Percentiles rank a stretch among this genome's conserved stretches.
phyloP scores from a whole-genome alignment of 805 yeast genomes.

The Candida qinlingensis region DNA sequence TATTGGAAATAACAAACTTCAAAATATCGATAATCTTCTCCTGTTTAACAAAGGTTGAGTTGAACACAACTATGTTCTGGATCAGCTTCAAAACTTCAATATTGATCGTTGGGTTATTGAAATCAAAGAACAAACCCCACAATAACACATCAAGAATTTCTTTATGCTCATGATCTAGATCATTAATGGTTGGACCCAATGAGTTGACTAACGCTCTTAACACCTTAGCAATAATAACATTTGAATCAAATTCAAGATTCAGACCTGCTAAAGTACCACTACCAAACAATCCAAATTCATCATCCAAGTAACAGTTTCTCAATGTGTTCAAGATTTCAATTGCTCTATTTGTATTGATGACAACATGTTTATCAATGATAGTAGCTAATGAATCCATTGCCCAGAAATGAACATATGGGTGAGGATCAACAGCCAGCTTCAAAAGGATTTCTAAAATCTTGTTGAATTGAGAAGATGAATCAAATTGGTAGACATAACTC shows the following conservation, averaged over 20 bases:
- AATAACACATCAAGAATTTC: slow-evolving; percentile 31
- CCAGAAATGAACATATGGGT: slow-evolving; percentile 77
- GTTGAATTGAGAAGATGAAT: slow-evolving; percentile 33
- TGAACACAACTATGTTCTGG: slow-evolving; percentile 45
- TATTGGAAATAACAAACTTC: slow-evolving; percentile 25
- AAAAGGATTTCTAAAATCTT: slow-evolving; percentile 50
- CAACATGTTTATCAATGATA: slow-evolving; percentile 49
- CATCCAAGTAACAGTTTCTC: slow-evolving; percentile 36
- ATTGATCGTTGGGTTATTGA: slow-evolving; percentile 28
- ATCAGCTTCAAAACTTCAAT: slow-evolving; percentile 36
- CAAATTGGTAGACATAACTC: slow-evolving; percentile 40
- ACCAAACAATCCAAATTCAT: slow-evolving; percentile 45
- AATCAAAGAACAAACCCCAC: slow-evolving; percentile 28
- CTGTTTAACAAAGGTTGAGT: slow-evolving; percentile 30
- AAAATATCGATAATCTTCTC: slow-evolving; percentile 27
- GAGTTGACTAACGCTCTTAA: slow-evolving; percentile 41
- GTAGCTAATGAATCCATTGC: slow-evolving; percentile 55
- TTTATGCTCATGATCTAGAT: slow-evolving; percentile 27
- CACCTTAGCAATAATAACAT: slow-evolving; percentile 37
- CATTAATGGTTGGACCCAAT: slow-evolving; percentile 51
- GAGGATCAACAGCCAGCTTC: slow-evolving; percentile 70
- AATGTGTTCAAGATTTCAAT: slow-evolving; percentile 38
- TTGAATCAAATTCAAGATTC: slow-evolving; percentile 38
- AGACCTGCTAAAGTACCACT: slow-evolving; percentile 41
- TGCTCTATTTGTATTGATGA: slow-evolving; percentile 40